Conservation (phyloP, 768 basidiomycete genomes). For the Cubamyces sp. region DNA sequence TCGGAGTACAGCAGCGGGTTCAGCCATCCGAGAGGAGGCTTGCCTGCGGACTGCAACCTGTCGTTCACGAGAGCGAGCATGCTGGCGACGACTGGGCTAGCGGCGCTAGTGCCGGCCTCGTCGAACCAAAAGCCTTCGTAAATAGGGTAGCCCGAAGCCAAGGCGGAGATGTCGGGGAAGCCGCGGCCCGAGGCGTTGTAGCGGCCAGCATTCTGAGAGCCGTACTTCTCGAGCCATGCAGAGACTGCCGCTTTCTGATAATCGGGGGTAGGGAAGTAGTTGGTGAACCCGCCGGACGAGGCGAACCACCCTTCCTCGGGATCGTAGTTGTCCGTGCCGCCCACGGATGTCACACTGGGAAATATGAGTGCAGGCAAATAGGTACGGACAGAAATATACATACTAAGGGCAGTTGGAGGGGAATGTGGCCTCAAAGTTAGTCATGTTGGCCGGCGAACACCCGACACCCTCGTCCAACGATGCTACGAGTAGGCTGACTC, state of each 20-base stretch:
- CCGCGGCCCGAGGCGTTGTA: conserved; percentile 42
- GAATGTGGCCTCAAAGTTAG: conserved; percentile 39
- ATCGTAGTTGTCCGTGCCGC: conserved; percentile 37
- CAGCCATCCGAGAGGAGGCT: conserved; percentile 38
- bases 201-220: conserved; percentile 30
- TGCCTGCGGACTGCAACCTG: conserved; percentile 33
- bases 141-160: conserved; percentile 34
- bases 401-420: conserved; percentile 40
- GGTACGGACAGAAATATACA: neutral
- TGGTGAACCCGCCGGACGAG: conserved; percentile 41
- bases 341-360: conserved; percentile 38
- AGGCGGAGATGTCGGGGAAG: conserved; percentile 50
- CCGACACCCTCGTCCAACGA: conserved; percentile 42
- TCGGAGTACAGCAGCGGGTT: conserved; percentile 40
- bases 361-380: neutral
- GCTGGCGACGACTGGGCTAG: conserved; percentile 39
- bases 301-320: conserved; percentile 35
- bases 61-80: conserved; percentile 40
- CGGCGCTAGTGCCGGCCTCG: conserved; percentile 38
- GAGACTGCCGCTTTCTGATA: conserved; percentile 45
- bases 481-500: conserved; percentile 39
- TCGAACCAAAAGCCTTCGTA: conserved; percentile 18
- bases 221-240: conserved; percentile 39
- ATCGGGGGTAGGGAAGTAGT: conserved; percentile 34
- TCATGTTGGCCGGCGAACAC: conserved; percentile 34